Evolutionary conservation across 345 rosid species (phyloP).

Genomic region (Salix viminalis): DNA sequence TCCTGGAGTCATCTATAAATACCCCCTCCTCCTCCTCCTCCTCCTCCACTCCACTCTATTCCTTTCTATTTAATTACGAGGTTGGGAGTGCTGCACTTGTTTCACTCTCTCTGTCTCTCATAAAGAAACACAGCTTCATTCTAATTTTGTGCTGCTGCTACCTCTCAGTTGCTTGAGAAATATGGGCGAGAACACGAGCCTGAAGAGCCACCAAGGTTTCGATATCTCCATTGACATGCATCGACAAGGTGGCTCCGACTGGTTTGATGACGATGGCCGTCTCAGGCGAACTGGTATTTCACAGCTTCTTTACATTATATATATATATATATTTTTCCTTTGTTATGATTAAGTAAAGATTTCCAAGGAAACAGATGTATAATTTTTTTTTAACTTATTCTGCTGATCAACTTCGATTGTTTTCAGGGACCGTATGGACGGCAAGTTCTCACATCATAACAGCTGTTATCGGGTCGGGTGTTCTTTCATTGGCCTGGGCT

Average conservation of each 20-base stretch:
- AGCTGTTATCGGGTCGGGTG: slow-evolving; percentile 80
- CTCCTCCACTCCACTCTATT: not conserved
- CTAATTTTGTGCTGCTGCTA: no score
- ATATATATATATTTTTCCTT: no score
- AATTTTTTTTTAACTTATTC: no score
- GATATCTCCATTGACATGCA: slow-evolving; percentile 37
- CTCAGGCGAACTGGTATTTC: slow-evolving; percentile 62
- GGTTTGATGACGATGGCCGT: slow-evolving; percentile 75
- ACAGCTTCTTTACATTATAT: not conserved
- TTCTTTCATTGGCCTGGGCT: slow-evolving; percentile 73
- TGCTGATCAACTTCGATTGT: not conserved
- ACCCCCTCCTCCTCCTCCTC: not conserved
- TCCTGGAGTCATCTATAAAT: not conserved
- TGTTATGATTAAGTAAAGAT: not conserved
- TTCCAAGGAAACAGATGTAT: not conserved
- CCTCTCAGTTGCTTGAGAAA: not conserved
- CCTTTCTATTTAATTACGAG: no score
- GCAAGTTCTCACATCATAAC: slow-evolving; percentile 81
- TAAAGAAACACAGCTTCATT: no score
- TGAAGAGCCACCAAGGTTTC: slow-evolving; percentile 13
- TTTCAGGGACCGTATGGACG: slow-evolving; percentile 60
- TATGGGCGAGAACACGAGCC: slow-evolving; percentile 13
- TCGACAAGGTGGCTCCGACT: slow-evolving; percentile 40
- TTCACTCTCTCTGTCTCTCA: no score
- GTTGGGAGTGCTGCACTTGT: no score